Percentiles rank a stretch among this genome's conserved stretches.
These are phyloP conservation scores for Platanthera zijinensis DNA, from an alignment of 106 monocot genomes.

Conservation along the genomic window DNA sequence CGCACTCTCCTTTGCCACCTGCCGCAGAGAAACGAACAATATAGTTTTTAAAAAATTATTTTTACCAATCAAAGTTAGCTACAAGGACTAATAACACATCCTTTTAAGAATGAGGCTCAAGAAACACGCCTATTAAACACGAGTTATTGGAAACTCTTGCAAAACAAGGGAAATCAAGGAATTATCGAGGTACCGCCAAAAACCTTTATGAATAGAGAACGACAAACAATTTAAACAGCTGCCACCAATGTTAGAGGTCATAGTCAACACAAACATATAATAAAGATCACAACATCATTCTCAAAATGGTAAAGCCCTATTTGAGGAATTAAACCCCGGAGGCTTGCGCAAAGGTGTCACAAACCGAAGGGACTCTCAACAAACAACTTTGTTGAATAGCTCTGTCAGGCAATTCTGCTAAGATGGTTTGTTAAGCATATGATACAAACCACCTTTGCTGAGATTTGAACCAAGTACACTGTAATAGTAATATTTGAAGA, in stretches of 20 bases:
- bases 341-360: too few relatives aligned
- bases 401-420: too few relatives aligned
- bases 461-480: too few relatives aligned
- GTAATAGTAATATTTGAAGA: too few relatives aligned
- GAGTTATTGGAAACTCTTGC: neutral
- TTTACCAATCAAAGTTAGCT: neutral
- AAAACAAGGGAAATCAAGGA: neutral
- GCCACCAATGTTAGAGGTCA: neutral
- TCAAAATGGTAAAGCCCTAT: neutral
- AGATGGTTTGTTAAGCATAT: too few relatives aligned
- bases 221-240: neutral
- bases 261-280: neutral
- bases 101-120: neutral
- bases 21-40: slow-evolving; percentile 7
- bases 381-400: too few relatives aligned
- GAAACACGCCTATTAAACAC: neutral
- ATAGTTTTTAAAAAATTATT: neutral
- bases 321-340: too few relatives aligned
- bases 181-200: too few relatives aligned
- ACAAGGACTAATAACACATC: neutral
- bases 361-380: too few relatives aligned
- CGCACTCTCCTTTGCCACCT: slow-evolving; percentile 98
- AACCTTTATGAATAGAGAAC: too few relatives aligned
- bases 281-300: neutral
- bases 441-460: too few relatives aligned